Evolutionary conservation across 2,329 filamentous ascomycete species (phyloP).

Genomic region (Sarocladiaceae sp.): DNA sequence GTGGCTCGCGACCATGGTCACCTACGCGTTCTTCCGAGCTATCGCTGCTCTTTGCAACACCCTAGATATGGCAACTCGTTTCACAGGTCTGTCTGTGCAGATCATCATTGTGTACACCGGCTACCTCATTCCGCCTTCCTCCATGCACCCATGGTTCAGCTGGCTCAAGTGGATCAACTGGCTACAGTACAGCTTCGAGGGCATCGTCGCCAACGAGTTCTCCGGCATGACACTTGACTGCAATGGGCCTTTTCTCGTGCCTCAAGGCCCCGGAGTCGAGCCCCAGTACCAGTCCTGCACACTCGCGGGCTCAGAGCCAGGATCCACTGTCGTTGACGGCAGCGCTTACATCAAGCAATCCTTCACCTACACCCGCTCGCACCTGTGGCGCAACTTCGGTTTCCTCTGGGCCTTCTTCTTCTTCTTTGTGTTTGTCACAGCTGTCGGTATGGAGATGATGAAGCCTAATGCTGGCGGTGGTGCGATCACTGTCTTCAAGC

Average conservation of each 20-base stretch:
- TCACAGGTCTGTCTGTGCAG: constrained; percentile 54
- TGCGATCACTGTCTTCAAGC: constrained; percentile 58
- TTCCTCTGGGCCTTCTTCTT: constrained; percentile 72
- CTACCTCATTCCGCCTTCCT: constrained; percentile 55
- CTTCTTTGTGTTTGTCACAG: constrained; percentile 69
- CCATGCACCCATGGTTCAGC: constrained; percentile 56
- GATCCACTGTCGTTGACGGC: constrained; percentile 46
- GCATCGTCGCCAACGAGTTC: constrained; percentile 63
- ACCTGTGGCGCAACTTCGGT: constrained; percentile 75
- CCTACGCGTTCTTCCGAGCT: constrained; percentile 56
- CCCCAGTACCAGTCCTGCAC: constrained; percentile 49
- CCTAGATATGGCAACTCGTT: constrained; percentile 59
- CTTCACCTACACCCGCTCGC: constrained; percentile 50
- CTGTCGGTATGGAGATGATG: constrained; percentile 62
- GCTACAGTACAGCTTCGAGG: constrained; percentile 67
- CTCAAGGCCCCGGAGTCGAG: constrained; percentile 30
- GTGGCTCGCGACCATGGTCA: constrained; percentile 52
- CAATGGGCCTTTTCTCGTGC: constrained; percentile 53
- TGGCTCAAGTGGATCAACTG: constrained; percentile 68
- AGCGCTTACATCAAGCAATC: constrained; percentile 48
- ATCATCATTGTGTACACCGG: constrained; percentile 65
- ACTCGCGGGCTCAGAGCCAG: constrained; percentile 39
- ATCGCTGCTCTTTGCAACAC: constrained; percentile 56
- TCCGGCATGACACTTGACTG: constrained; percentile 54
- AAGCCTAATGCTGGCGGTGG: constrained; percentile 58